phyloP scores from a whole-genome alignment of 2,329 filamentous ascomycete genomes.

The Hansfordia pulvinata region DNA sequence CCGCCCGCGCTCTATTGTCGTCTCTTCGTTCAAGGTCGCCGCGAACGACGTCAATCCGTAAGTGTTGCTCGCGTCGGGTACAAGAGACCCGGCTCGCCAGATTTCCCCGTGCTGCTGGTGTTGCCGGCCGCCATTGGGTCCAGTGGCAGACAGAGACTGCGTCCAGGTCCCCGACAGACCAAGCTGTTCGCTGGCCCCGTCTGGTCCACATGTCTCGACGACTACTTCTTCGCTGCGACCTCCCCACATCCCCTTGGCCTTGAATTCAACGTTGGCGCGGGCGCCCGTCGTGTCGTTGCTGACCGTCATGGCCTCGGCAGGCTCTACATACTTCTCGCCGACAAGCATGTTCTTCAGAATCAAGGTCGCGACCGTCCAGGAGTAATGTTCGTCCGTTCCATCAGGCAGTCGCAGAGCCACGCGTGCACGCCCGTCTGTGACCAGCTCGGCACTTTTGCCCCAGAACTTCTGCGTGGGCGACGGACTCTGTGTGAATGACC shows the following conservation, averaged over 20 bases:
- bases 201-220: constrained; percentile 56
- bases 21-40: constrained; percentile 77
- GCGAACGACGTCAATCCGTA: constrained; percentile 88
- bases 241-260: constrained; percentile 92
- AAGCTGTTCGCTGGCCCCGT: constrained; percentile 51
- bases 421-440: constrained; percentile 77
- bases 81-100: constrained; percentile 68
- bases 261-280: constrained; percentile 81
- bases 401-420: constrained; percentile 56
- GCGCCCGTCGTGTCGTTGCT: constrained; percentile 72
- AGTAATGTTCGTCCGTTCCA: constrained; percentile 67
- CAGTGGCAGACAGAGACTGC: constrained; percentile 49
- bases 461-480: constrained; percentile 94
- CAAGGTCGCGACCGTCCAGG: constrained; percentile 76
- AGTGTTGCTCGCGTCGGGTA: constrained; percentile 63
- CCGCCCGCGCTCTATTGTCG: constrained; percentile 58
- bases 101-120: too few species aligned
- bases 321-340: constrained; percentile 96
- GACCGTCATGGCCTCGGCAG: constrained; percentile 79
- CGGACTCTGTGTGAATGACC: constrained; percentile 80
- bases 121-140: constrained; percentile 41
- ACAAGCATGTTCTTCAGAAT: constrained; percentile 95
- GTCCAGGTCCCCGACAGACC: constrained; percentile 82
- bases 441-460: constrained; percentile 92
- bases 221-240: constrained; percentile 83